phyloP scores from a whole-genome alignment of 2,329 filamentous ascomycete genomes.

The Diaporthe ampelina region DNA sequence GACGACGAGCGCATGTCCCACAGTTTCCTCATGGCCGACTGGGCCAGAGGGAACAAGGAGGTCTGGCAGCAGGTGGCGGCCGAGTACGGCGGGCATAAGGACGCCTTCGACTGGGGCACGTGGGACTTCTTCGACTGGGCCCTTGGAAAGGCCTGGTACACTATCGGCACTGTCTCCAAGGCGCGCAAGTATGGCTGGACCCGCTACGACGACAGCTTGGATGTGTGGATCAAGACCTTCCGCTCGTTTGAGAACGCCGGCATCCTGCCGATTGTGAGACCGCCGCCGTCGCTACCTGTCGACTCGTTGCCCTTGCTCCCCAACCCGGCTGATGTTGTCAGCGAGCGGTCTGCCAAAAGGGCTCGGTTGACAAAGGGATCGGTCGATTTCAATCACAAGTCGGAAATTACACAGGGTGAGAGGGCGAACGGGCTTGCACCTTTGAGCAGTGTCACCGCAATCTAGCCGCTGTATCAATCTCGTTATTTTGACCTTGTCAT shows the following conservation, averaged over 20 bases:
- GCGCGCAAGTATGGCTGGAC: slow-evolving; percentile 41
- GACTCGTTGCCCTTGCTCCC: neutral
- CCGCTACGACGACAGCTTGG: slow-evolving; percentile 39
- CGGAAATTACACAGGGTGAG: neutral
- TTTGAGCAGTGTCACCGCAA: neutral
- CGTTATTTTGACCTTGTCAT: too few species aligned
- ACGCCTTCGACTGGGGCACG: slow-evolving; percentile 41
- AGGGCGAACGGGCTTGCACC: neutral
- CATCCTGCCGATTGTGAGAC: slow-evolving; percentile 27
- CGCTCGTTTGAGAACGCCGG: slow-evolving; percentile 41
- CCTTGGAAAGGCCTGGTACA: slow-evolving; percentile 39
- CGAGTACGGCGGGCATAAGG: slow-evolving; percentile 39
- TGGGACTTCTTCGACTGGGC: slow-evolving; percentile 42
- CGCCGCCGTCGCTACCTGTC: neutral
- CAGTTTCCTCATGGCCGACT: slow-evolving; percentile 39
- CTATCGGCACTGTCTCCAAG: slow-evolving; percentile 35
- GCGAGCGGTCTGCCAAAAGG: neutral
- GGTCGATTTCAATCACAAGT: neutral
- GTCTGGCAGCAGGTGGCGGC: slow-evolving; percentile 39
- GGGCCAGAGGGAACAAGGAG: slow-evolving; percentile 39
- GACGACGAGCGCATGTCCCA: slow-evolving; percentile 36
- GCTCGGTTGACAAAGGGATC: too few species aligned
- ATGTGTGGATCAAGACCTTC: slow-evolving; percentile 40
- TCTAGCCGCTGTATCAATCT: neutral
- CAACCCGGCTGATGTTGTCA: slow-evolving; percentile 8